Evolutionary conservation across 345 rosid species (phyloP), one percentile per base, ranked within the genome.

Genomic region (Gynandropsis gynandra): DNA sequence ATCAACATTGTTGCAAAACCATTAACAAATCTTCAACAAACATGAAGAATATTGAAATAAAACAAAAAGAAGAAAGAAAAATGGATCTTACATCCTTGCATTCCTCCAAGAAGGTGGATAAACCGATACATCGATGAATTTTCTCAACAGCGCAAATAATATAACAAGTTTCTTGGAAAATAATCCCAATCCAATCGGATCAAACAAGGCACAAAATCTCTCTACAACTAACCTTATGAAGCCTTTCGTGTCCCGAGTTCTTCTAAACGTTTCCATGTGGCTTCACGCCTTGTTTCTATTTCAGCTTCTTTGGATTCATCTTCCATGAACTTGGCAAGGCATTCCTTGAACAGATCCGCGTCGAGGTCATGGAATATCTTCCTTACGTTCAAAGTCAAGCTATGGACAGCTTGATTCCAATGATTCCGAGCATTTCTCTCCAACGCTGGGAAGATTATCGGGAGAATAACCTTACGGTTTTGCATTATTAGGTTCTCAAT

Each of bases 381-480:
- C 54, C 80, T 74, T 57, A 82, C 78, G 47, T 82, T 82, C 56
- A 79, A 62, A 36, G 81, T 82, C 74, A 82, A 69, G 68, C 79
- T 69, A 55, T 74, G 89, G 54, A 82, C 85, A 27, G 80, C 78
- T 62, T 77, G 85, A 60, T 73, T 82, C 89, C 89, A 82, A 67
- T 79, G 89, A 58, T 65, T 73, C 51, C 71, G 72, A 29, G 80
- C 71, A 59, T 82, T 82, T 64, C 74, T 77, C 69, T 79, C 81
- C 43, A 79, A 43, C 48, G 79, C 79, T 18, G 83, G 81, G 76
- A 79, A 73, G 27, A 82, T 77, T 16, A 82, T 69, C 4, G 89
- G 89, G 48, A 82, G 68, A 34, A 79, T 63, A 11, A 77, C 75
- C 58, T 64, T 77, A 31, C 78, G 75, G 52, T 82, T 79, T 61